Evolutionary conservation across 768 basidiomycete species (phyloP).

Genomic region (Trametes cingulata): DNA sequence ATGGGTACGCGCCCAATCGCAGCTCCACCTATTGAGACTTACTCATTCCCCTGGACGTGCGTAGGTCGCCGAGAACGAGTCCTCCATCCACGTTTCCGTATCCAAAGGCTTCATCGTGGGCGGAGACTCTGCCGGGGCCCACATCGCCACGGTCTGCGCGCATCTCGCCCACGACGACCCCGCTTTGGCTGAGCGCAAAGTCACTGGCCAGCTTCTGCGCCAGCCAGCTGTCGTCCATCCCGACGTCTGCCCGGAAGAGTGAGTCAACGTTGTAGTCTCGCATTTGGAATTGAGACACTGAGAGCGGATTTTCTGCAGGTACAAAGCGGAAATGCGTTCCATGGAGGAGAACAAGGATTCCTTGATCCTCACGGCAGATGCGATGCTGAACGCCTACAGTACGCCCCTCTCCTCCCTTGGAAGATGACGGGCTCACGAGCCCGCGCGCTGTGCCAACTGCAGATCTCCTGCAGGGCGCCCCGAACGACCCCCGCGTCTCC

Average conservation of each 20-base stretch:
- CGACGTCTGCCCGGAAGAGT: not conserved
- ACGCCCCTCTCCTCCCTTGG: not conserved
- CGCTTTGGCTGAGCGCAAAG: conserved; percentile 13
- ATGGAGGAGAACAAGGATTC: conserved; percentile 25
- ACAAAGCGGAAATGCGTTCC: conserved; percentile 1
- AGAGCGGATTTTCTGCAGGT: too few relatives aligned
- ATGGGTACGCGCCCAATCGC: conserved; percentile 24
- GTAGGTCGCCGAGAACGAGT: conserved; percentile 12
- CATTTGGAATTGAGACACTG: too few relatives aligned
- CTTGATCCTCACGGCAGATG: conserved; percentile 9
- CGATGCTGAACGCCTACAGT: conserved; percentile 1
- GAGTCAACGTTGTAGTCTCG: not conserved
- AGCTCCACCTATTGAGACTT: too few relatives aligned
- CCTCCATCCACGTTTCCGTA: conserved; percentile 12
- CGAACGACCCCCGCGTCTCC: conserved; percentile 10
- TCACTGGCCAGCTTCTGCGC: conserved; percentile 30
- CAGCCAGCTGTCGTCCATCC: conserved; percentile 13
- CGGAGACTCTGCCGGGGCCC: conserved; percentile 27
- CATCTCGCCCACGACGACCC: conserved; percentile 26
- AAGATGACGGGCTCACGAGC: not conserved
- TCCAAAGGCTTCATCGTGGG: conserved; percentile 29
- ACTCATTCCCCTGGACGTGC: not conserved
- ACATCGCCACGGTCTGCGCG: conserved; percentile 23
- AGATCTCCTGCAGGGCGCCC: not conserved
- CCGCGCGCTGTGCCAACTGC: not conserved